Evolutionary conservation across 108 stramenopile genomes (phyloP).

Genomic region (Parietichytrium sp.): DNA sequence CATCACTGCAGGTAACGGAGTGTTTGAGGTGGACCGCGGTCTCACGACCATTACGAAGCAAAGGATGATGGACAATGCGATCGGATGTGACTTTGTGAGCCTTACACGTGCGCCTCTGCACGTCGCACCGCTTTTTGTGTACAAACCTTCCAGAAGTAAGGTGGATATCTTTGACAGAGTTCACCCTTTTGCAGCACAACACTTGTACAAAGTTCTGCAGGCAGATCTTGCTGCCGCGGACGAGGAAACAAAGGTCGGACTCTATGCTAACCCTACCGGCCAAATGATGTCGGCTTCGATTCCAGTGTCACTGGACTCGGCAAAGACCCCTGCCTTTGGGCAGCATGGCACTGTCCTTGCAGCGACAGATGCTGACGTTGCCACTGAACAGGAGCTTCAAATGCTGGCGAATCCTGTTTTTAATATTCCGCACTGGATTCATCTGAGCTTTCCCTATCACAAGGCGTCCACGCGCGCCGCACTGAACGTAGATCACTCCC

Average conservation of each 20-base stretch:
- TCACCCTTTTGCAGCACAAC: background rate
- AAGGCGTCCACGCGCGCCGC: background rate
- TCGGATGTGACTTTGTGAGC: slow-evolving; percentile 95
- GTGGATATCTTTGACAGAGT: background rate
- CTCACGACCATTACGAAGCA: slow-evolving; percentile 92
- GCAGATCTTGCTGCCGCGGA: background rate
- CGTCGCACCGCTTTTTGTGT: slow-evolving; percentile 92
- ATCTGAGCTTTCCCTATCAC: slow-evolving; percentile 47
- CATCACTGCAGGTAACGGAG: slow-evolving; percentile 88
- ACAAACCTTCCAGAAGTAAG: slow-evolving; percentile 49
- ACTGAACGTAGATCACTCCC: background rate
- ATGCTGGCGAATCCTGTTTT: background rate
- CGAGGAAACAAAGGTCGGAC: background rate
- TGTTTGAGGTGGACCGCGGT: slow-evolving; percentile 82
- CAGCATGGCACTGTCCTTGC: background rate
- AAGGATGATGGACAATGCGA: slow-evolving; percentile 99
- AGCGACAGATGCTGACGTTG: too few species aligned
- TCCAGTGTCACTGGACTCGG: too few species aligned
- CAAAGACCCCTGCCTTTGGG: too few species aligned
- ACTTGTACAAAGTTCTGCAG: too few species aligned
- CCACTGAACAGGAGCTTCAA: background rate
- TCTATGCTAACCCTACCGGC: too few species aligned
- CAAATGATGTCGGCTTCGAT: too few species aligned
- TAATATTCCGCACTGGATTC: slow-evolving; percentile 66
- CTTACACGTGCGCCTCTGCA: slow-evolving; percentile 90